Base-by-base conservation (phyloP, 2,329 filamentous ascomycete species). In the Colletotrichum liriopes region DNA sequence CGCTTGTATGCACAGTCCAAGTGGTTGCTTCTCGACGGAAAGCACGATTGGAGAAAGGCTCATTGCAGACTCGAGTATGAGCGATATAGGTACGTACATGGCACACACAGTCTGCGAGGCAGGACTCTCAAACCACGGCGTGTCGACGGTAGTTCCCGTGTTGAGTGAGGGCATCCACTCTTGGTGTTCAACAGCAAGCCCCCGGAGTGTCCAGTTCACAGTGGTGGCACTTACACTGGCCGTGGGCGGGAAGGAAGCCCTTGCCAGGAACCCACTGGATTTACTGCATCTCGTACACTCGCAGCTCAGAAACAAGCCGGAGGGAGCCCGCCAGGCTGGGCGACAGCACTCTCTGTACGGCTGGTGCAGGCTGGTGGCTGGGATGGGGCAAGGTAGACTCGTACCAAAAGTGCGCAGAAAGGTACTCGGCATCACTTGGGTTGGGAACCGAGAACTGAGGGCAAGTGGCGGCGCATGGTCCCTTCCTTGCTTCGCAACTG, bases 251-350 rank as follows among this genome's bases (percentile, higher is more conserved):
- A 11, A 61, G 41, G 7, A 26, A 49, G 32, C 23, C 32, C 59
- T 20, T 18, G n/a, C 12, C 7, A 51, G 23, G 18, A 20, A 61
- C n/a, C 29, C 20, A 11, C 37, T 61, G n/a, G 47, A 43, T 23
- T 32, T 41, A 20, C 41, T 68, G 51, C 56, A 68, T 43, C 39
- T 67, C 26, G 56, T 37, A 41, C 63, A 67, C 56, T 39, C 26
- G 43, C 58, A 41, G 35, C 37, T 39, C 20, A 59, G 51, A 39
- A 55, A 37, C 64, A 56, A 62, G 58, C 49, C 63, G 65, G 65
- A 68, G 69, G 65, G 45, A 68, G 47, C 65, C 65, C 45, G 69
- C 64, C 69, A 58, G 68, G 64, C 6, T 32, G 29, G 29, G 29
- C 6, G 29, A 5, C 29, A 8, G 2, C 35, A 35, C 35, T 37